Evolutionary conservation across 768 basidiomycete species (phyloP), one percentile per base, ranked within the genome.

Genomic region (Mycena olivaceomarginata): DNA sequence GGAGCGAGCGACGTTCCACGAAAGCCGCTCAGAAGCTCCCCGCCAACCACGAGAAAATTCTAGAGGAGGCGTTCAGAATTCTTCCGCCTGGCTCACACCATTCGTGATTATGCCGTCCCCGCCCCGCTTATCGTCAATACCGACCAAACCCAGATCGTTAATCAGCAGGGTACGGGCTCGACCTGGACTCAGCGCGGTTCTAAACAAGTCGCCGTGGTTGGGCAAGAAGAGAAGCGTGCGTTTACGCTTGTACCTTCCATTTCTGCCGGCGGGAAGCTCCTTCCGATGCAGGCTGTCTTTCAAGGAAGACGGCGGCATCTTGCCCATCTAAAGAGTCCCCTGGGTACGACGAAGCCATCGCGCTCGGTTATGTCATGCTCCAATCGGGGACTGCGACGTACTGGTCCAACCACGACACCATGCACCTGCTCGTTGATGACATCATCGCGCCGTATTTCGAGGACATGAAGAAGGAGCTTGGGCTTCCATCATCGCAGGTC

Each of bases 241-340:
- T n/a, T n/a, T n/a, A n/a, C n/a, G n/a, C n/a, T n/a, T n/a, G n/a
- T n/a, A n/a, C n/a, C n/a, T n/a, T n/a, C n/a, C 22, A 73, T 88
- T 16, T 82, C 87, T 0, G 76, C 60, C 11, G 72, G 78, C 62
- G 87, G 89, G 2, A 68, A 63, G 0, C 48, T 87, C 5, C 82
- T 89, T 5, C 87, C 86, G 10, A 83, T 89, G 56, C 89, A 89
- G 71, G 82, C 83, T 0, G 84, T 90, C 25, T 88, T 82, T 68
- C 16, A 60, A 1, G 89, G 88, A 78, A 80, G 41, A 82, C 85
- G 1, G 64, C 40, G 5, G 31, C 20, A 0, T 86, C 85, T 0
- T 71, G 76, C 25, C 87, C 87, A 1, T 73, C 0, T 43, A 82
- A 0, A 77, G 39, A 1, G 43, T 43, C 43, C 43, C 43, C 43